phyloP scores from a whole-genome alignment of 208 protist species.

The Sergeia podlipaevii region DNA sequence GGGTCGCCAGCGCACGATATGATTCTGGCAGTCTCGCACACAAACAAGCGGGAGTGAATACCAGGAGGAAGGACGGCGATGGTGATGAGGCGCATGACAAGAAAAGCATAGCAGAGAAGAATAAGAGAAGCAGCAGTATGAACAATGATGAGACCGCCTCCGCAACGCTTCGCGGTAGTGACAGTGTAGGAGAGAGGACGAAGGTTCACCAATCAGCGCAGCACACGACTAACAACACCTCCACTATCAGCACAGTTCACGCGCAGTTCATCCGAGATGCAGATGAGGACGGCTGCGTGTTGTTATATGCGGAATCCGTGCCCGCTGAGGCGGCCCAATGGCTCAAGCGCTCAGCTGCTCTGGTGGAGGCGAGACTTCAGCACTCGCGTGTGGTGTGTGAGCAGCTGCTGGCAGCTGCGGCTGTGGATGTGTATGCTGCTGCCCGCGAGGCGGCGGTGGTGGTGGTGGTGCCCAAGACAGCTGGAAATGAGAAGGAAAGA shows the following conservation, averaged over 20 bases:
- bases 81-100: too few species aligned
- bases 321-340: slow-evolving; percentile 15
- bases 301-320: slow-evolving; percentile 21
- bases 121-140: too few species aligned
- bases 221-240: slow-evolving; percentile 1
- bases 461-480: background rate
- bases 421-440: slow-evolving; percentile 1
- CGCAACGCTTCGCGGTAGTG: too few species aligned
- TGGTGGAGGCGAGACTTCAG: slow-evolving; percentile 18
- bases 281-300: slow-evolving; percentile 14
- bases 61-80: too few species aligned
- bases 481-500: background rate
- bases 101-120: too few species aligned
- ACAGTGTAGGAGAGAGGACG: too few species aligned
- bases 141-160: too few species aligned
- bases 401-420: background rate
- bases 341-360: slow-evolving; percentile 12
- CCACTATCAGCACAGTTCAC: background rate
- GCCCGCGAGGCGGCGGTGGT: background rate
- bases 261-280: slow-evolving; percentile 5
- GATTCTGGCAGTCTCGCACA: too few species aligned
- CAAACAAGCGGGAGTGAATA: too few species aligned
- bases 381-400: slow-evolving; percentile 9
- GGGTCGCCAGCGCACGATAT: too few species aligned
- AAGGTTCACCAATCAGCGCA: too few species aligned